Conservation (phyloP, 1,284 basidiomycete genomes). For the Melampsora larici-populina region DNA sequence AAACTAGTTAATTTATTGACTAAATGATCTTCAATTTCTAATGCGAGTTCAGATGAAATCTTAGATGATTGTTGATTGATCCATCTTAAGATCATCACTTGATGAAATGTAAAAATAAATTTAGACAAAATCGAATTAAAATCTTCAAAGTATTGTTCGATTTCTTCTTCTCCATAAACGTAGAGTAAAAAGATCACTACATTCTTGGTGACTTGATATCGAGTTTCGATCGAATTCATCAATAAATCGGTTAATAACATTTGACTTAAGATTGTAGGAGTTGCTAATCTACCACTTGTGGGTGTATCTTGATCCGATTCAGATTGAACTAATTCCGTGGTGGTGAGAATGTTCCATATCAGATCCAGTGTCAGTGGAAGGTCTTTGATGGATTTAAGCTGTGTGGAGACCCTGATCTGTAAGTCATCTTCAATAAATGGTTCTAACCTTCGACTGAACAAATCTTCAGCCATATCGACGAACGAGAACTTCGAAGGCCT, state of each 20-base stretch:
- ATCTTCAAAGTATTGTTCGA: neutral
- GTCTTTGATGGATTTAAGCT: constrained; percentile 9
- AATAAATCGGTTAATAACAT: constrained; percentile 52
- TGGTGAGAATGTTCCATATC: constrained; percentile 30
- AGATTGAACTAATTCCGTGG: constrained; percentile 23
- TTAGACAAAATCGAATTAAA: constrained; percentile 29
- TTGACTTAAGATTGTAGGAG: constrained; percentile 51
- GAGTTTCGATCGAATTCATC: constrained; percentile 48
- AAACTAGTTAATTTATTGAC: constrained; percentile 27
- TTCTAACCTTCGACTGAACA: constrained; percentile 29
- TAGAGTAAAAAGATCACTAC: constrained; percentile 53
- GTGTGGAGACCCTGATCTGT: neutral
- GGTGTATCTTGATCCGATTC: constrained; percentile 6
- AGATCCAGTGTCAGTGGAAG: constrained; percentile 23
- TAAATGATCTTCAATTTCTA: constrained; percentile 37
- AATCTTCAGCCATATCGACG: constrained; percentile 25
- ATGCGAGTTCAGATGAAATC: constrained; percentile 30
- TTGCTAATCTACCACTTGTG: constrained; percentile 8
- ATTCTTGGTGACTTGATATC: constrained; percentile 53
- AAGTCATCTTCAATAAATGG: constrained; percentile 21
- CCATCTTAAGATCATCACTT: constrained; percentile 53
- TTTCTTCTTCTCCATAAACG: constrained; percentile 46
- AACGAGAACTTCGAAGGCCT: constrained; percentile 21
- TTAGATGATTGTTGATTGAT: constrained; percentile 48
- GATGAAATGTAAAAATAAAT: constrained; percentile 52